Evolutionary conservation across 75 land plant species (phyloP), one percentile per base, ranked within the genome.

Genomic region (Selaginella moellendorffii): DNA sequence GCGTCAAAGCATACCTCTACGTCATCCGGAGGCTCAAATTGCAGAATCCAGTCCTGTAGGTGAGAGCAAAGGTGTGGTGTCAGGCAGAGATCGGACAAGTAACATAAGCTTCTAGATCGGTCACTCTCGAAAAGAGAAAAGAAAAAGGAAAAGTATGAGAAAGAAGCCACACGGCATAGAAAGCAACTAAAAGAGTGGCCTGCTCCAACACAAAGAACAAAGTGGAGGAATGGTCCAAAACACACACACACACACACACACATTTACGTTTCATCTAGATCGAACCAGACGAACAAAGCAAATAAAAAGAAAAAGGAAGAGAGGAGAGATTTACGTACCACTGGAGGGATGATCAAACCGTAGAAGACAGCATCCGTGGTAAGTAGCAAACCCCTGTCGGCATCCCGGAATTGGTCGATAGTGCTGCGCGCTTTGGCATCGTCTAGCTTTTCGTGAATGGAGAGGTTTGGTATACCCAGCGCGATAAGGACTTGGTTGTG

Each of bases 281-380:
- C 46, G 5, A 5, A 36, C 14, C 46, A 36, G 5, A 36, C 46
- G 46, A 14, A 36, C 46, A 36, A 5, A 36, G 46, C 5, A 36
- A 5, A 36, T 36, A 36, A 36, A 5, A 36, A 36, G 5, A 36
- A 5, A 36, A 36, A 30, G 0, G n/a, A n/a, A n/a, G n/a, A n/a
- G n/a, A n/a, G n/a, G n/a, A n/a, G n/a, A n/a, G n/a, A n/a, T n/a
- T n/a, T n/a, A 76, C 76, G 28, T 71, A 90, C 97, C 84, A 92
- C 97, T 46, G 79, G 81, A 31, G 96, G 97, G 69, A 92, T 88
- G 68, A 85, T 93, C 74, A 92, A 84, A 19, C 90, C 97, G 56
- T 95, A 81, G 5, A 86, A 96, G 68, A 87, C 96, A 65, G 88
- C 89, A 78, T 92, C 96, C 23, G 96, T 88, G 64, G 85, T 88